A percentile compares a stretch with the other conserved stretches of the same genome.
Conservation (phyloP, 169 alveolate genomes). For the Plasmodium cynomolgi region DNA sequence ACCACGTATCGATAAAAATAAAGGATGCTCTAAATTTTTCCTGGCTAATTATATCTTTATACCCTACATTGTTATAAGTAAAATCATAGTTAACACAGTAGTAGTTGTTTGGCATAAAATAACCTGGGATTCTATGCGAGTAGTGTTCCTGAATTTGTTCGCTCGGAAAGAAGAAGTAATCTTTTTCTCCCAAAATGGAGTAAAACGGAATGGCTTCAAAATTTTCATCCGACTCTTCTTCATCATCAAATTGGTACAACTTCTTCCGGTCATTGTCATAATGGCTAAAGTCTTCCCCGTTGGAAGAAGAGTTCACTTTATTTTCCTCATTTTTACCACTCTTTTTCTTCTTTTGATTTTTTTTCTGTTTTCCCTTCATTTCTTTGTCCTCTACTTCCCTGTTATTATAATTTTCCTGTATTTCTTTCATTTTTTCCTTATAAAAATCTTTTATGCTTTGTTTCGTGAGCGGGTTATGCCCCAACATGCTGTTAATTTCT, state of each 20-base stretch:
- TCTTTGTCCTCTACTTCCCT: neutral
- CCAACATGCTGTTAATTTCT: neutral
- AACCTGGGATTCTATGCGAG: slow-evolving; percentile 64
- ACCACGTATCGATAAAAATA: slow-evolving; percentile 73
- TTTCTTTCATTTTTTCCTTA: slow-evolving; percentile 16
- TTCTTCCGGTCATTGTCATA: slow-evolving; percentile 10
- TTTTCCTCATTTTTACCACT: neutral
- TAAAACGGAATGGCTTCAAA: slow-evolving; percentile 58
- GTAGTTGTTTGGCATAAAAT: slow-evolving; percentile 71
- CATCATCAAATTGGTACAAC: slow-evolving; percentile 14
- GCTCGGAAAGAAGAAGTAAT: slow-evolving; percentile 64
- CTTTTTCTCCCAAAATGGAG: slow-evolving; percentile 71
- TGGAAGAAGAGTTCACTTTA: neutral
- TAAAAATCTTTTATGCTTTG: slow-evolving; percentile 35
- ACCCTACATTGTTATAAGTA: slow-evolving; percentile 19
- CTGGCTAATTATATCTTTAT: neutral
- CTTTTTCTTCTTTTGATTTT: neutral
- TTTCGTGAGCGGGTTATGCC: neutral
- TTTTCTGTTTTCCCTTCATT: neutral
- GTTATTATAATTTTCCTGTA: neutral
- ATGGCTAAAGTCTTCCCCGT: neutral
- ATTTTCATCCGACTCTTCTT: slow-evolving; percentile 14
- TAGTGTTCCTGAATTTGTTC: slow-evolving; percentile 76
- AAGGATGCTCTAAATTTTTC: slow-evolving; percentile 70
- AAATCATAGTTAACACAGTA: slow-evolving; percentile 60